Base-by-base conservation (phyloP, 257 asterid genomes). In the Jacaranda copaia region DNA sequence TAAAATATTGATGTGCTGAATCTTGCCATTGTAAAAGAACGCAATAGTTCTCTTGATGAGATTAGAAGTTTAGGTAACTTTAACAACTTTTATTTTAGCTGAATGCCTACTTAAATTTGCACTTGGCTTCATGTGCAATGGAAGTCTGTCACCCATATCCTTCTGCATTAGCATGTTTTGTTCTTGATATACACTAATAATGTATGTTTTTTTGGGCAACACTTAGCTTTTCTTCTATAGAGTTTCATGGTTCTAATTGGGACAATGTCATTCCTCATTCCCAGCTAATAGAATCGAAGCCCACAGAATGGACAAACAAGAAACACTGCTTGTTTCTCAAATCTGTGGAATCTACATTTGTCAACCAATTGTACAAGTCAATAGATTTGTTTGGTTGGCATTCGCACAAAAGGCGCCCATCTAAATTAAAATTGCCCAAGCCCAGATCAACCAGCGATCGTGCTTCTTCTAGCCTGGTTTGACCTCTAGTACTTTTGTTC, bases 261-360 rank as follows among this genome's bases (percentile, higher is more conserved):
- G 59, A 39, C 72, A 56, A 36, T 43, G 39, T 52, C 55, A 5
- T 82, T 75, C 52, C 68, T 84, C 75, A 67, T 3, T 77, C 76
- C 72, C 87, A 81, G 82, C 84, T 69, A 51, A 79, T 73, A 43
- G 82, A 79, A 64, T 70, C 75, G 8, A 59, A 67, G 83, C 61
- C 75, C 51, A 51, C 72, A 2, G 83, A 87, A 77, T 91, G 97
- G 97, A 91, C 96, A 4, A 80, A 91, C 52, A 88, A 88, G 85
- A 90, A 88, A 63, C 96, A 91, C 66, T 84, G 96, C 65, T 55
- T 80, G 81, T 91, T 84, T 81, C 92, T 91, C 73, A 83, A 87
- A 4, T 87, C 93, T 48, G 84, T 89, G 93, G 97, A 91, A 78
- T 80, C 97, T 3, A 87, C 91, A 36, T 91, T 91, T 68, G 92